Evolutionary conservation across 2,329 filamentous ascomycete species (phyloP).

Genomic region (Colletotrichum sansevieriae): DNA sequence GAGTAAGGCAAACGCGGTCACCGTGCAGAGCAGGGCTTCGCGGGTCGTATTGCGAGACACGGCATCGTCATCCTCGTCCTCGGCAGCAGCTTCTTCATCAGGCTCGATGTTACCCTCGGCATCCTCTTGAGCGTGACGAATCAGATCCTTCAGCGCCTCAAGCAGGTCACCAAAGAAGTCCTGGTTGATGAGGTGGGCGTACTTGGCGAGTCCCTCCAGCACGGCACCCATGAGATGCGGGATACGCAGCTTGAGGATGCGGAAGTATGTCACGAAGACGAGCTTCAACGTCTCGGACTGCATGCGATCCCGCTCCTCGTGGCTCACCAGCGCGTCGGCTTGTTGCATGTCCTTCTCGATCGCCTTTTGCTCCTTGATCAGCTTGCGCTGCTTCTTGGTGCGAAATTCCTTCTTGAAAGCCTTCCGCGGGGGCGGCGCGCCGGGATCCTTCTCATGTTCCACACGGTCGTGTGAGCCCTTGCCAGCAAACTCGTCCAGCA

Average conservation of each 20-base stretch:
- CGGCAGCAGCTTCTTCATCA: conserved; percentile 46
- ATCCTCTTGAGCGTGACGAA: conserved; percentile 77
- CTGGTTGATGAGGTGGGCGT: conserved; percentile 97
- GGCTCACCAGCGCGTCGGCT: conserved; percentile 89
- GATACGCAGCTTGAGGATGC: conserved; percentile 86
- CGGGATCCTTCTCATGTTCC: conserved; percentile 61
- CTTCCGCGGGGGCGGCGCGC: conserved; percentile 53
- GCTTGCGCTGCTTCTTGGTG: conserved; percentile 88
- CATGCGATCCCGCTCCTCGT: conserved; percentile 93
- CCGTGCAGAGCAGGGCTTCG: conserved; percentile 92
- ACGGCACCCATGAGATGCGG: conserved; percentile 96
- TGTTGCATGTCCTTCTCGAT: conserved; percentile 94
- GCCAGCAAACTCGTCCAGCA: conserved; percentile 87
- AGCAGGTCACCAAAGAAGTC: conserved; percentile 98
- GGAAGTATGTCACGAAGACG: conserved; percentile 95
- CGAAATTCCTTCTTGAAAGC: conserved; percentile 87
- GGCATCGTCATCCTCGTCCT: conserved; percentile 61
- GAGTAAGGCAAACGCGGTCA: conserved; percentile 95
- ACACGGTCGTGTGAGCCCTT: conserved; percentile 85
- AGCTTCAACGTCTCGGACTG: conserved; percentile 96
- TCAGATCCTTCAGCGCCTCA: conserved; percentile 93
- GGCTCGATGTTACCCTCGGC: conserved; percentile 59
- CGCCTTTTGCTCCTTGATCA: conserved; percentile 85
- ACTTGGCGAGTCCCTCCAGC: conserved; percentile 92
- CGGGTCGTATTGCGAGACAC: conserved; percentile 80